Base-by-base conservation (phyloP, 768 basidiomycete genomes). In the Melanogaster broomeanus region DNA sequence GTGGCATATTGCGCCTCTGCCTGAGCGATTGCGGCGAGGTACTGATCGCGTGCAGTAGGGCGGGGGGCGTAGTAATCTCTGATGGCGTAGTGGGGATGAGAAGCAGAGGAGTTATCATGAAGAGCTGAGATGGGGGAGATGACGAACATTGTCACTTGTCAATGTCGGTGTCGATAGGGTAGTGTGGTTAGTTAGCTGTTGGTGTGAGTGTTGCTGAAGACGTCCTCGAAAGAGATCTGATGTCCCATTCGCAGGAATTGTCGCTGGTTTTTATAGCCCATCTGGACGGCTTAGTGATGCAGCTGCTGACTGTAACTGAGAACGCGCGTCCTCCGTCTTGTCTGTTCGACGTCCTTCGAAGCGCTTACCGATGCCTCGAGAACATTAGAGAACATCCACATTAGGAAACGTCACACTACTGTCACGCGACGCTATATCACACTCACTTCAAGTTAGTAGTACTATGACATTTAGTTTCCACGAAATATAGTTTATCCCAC, bases 1-100 rank as follows among this genome's bases (percentile, higher is more conserved):
- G 52, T 57, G 47, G 46, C 30, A 41, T 59, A 59, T n/a, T 62
- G 59, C 45, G 61, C 66, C 38, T 65, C 45, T 27, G 61, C 62
- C 28, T 63, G 57, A 8, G 72, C 71, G 21, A 74, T 57, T 22
- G 74, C 72, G 39, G 67, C 65, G 24, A 74, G 57, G 54, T 76
- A 75, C 22, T 63, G 68, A 21, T 72, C 65, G 21, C 71, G 68
- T 30, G 71, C 60, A 34, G 44, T 39, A 1, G 51, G 35, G 10
- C 13, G 44, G 28, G 19, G 50, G 21, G 35, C 16, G 41, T n/a
- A 37, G 27, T 18, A 13, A 11, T 42, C 34, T 9, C 4, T 13
- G 6, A 24, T 35, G 42, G 6, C n/a, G 16, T 40, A 41, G 39
- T 49, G 27, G 18, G 38, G 51, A 35, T 31, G 22, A n/a, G 31